Conservation (phyloP, 345 rosid species). For the Pugionium dolabratum region DNA sequence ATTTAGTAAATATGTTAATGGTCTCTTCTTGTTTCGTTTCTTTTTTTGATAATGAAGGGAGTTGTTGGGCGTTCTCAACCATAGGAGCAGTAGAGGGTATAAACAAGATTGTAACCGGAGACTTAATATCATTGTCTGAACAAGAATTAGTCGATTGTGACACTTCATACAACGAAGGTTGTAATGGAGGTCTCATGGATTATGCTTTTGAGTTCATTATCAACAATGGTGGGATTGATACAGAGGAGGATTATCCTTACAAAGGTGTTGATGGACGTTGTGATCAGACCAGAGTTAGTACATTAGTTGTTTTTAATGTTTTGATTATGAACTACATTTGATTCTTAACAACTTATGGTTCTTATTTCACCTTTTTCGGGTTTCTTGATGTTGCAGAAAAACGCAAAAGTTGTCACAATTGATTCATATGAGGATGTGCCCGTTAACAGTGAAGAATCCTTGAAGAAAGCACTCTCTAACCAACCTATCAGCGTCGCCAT, state of each 20-base stretch:
- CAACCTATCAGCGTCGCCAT: slow-evolving; percentile 78
- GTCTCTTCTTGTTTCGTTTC: background rate
- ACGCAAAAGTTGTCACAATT: slow-evolving; percentile 62
- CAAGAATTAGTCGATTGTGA: slow-evolving; percentile 88
- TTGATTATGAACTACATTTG: background rate
- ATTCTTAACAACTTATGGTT: background rate
- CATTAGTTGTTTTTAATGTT: background rate
- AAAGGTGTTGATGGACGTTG: slow-evolving; percentile 52
- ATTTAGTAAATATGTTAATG: slow-evolving; percentile 6
- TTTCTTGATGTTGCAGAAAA: no score
- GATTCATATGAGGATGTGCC: slow-evolving; percentile 69
- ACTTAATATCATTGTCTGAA: slow-evolving; percentile 62
- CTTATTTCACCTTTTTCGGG: background rate
- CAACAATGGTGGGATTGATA: slow-evolving; percentile 67
- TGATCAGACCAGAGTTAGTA: slow-evolving; percentile 53
- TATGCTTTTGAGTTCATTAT: slow-evolving; percentile 69
- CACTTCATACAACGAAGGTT: slow-evolving; percentile 59
- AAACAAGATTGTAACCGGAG: slow-evolving; percentile 68
- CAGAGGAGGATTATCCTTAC: slow-evolving; percentile 77
- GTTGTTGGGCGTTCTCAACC: slow-evolving; percentile 94
- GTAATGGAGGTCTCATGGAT: slow-evolving; percentile 89
- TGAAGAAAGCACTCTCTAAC: slow-evolving; percentile 66
- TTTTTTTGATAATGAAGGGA: slow-evolving; percentile 47
- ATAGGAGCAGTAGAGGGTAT: slow-evolving; percentile 84
- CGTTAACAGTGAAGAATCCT: slow-evolving; percentile 51